Conservation (phyloP, 345 rosid species). For the Kernera saxatilis region DNA sequence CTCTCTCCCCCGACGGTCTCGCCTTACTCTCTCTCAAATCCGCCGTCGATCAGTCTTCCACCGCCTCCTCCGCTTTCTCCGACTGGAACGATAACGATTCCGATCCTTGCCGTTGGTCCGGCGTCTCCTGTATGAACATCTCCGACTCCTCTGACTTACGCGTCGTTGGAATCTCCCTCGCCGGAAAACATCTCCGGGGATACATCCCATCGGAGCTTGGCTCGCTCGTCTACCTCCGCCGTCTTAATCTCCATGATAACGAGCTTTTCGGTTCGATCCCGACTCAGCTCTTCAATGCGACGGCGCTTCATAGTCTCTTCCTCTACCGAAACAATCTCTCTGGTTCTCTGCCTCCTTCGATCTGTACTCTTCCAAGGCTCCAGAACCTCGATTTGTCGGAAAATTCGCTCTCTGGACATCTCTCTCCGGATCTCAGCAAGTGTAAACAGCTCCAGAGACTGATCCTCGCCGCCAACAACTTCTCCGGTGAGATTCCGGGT, state of each 20-base stretch:
- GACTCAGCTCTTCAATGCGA: conserved; percentile 71
- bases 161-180: conserved; percentile 67
- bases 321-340: conserved; percentile 82
- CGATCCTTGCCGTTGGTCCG: conserved; percentile 86
- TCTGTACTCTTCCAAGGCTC: conserved; percentile 66
- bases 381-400: conserved; percentile 86
- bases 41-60: conserved; percentile 52
- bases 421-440: conserved; percentile 47
- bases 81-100: conserved; percentile 79
- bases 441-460: conserved; percentile 84
- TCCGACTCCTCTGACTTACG: conserved; percentile 52
- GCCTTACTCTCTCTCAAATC: conserved; percentile 86
- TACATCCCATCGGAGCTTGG: conserved; percentile 97
- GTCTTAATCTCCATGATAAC: conserved; percentile 79
- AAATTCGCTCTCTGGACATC: conserved; percentile 69
- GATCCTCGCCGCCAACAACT: conserved; percentile 55
- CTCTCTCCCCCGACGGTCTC: conserved; percentile 86
- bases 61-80: conserved; percentile 46
- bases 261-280: conserved; percentile 74
- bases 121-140: conserved; percentile 75
- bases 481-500: conserved; percentile 64
- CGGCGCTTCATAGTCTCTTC: conserved; percentile 79
- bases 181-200: conserved; percentile 72
- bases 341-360: conserved; percentile 66
- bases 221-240: conserved; percentile 62